Conservation (phyloP, 805 yeast genomes). For the Candida khao-thaluensis region DNA sequence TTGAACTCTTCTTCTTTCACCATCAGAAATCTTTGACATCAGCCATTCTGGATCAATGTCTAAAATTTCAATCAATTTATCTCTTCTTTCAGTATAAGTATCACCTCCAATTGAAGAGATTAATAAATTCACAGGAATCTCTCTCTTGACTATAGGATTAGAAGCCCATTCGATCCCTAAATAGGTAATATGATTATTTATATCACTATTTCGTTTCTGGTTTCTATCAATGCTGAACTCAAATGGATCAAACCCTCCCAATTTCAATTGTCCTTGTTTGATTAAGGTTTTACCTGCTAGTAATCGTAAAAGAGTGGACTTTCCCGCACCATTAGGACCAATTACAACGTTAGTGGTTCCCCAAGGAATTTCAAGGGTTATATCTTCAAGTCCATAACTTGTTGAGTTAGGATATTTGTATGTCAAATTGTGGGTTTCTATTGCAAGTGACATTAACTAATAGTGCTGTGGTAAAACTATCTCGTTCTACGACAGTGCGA, state of each 20-base stretch:
- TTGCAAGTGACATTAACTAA: slow-evolving; percentile 40
- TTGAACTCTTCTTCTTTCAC: slow-evolving; percentile 93
- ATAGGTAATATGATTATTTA: slow-evolving; percentile 62
- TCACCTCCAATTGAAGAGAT: slow-evolving; percentile 77
- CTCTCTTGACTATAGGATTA: slow-evolving; percentile 85
- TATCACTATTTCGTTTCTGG: slow-evolving; percentile 41
- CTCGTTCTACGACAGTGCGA: too few relatives aligned
- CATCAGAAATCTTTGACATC: slow-evolving; percentile 90
- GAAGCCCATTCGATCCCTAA: slow-evolving; percentile 98
- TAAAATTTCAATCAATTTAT: slow-evolving; percentile 67
- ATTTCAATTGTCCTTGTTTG: slow-evolving; percentile 60
- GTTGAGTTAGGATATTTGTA: slow-evolving; percentile 64
- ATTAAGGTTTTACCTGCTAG: slow-evolving; percentile 91
- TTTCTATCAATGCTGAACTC: slow-evolving; percentile 51
- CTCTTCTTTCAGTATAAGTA: slow-evolving; percentile 68
- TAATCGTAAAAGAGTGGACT: slow-evolving; percentile 80
- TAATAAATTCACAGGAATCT: slow-evolving; percentile 80
- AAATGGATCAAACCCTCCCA: slow-evolving; percentile 91
- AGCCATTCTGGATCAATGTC: slow-evolving; percentile 90
- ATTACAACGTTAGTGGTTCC: slow-evolving; percentile 74
- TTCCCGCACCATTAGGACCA: slow-evolving; percentile 98
- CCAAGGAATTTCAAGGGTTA: slow-evolving; percentile 62
- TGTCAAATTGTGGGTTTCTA: slow-evolving; percentile 61
- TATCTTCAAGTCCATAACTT: slow-evolving; percentile 64
- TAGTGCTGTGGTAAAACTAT: too few relatives aligned